A percentile compares a stretch with the other conserved stretches of the same genome.
Evolutionary conservation across 1,284 basidiomycete genomes (phyloP).

Genomic region (Ceratobasidium sp.): DNA sequence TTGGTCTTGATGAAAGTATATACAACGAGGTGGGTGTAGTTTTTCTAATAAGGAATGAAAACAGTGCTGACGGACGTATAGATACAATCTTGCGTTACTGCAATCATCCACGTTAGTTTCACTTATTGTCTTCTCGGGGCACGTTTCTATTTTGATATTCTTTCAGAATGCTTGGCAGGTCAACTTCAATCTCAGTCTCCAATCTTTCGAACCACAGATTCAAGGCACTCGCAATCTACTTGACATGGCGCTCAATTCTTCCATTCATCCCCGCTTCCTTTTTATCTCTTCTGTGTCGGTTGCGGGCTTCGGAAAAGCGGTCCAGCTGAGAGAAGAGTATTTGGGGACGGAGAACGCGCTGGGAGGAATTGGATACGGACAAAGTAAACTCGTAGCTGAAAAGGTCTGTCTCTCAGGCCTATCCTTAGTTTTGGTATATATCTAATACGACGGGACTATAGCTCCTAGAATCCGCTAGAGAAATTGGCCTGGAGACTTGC

Average conservation of each 20-base stretch:
- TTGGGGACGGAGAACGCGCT: not conserved
- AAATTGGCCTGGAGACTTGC: conserved; percentile 1
- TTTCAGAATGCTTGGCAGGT: conserved; percentile 40
- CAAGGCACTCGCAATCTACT: conserved; percentile 15
- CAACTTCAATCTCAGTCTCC: conserved; percentile 41
- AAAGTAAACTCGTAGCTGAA: conserved; percentile 42
- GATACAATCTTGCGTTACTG: conserved; percentile 49
- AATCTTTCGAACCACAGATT: conserved; percentile 36
- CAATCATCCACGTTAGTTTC: conserved; percentile 52
- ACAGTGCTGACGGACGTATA: not conserved
- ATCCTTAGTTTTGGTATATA: not conserved
- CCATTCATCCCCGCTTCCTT: conserved; percentile 4
- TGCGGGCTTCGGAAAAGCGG: not conserved
- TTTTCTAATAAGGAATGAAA: not conserved
- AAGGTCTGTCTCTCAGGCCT: not conserved
- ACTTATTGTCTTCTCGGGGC: not conserved
- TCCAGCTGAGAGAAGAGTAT: not conserved
- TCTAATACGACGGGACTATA: not conserved
- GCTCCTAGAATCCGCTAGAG: not conserved
- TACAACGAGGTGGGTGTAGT: conserved; percentile 50
- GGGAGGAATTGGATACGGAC: conserved; percentile 37
- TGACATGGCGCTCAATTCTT: conserved; percentile 2
- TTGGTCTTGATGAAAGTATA: conserved; percentile 48
- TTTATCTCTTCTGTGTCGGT: conserved; percentile 35
- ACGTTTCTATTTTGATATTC: not conserved